These are phyloP conservation scores for Leccinum fallax DNA, from an alignment of 1,284 basidiomycete species.

Conservation along the genomic window DNA sequence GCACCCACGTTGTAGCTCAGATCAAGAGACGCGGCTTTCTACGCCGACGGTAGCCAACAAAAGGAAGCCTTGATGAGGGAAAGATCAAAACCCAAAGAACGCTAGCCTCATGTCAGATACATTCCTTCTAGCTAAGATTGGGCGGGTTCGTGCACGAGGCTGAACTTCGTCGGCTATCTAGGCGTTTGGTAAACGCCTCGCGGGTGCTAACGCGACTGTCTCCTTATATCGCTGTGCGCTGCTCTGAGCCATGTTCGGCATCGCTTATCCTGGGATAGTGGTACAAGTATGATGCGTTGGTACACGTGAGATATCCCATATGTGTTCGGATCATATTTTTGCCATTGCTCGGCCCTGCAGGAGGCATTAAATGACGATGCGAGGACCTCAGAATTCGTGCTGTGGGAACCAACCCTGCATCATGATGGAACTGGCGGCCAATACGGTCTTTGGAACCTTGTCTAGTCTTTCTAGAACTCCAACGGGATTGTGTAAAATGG, in stretches of 20 bases:
- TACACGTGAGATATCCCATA: constrained; percentile 3
- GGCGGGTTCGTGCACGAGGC: constrained; percentile 1
- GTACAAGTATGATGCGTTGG: background rate
- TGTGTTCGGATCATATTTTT: constrained; percentile 13
- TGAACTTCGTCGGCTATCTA: background rate
- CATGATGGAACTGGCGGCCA: background rate
- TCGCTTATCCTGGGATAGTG: constrained; percentile 3
- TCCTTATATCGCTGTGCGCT: background rate
- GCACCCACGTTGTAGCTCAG: background rate
- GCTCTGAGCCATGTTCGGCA: constrained; percentile 6
- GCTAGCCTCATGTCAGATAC: constrained; percentile 9
- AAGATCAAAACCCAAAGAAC: constrained; percentile 1
- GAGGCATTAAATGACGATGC: background rate
- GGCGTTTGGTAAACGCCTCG: constrained; percentile 9
- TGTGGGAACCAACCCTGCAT: background rate
- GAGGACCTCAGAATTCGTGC: background rate
- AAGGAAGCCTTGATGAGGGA: constrained; percentile 19
- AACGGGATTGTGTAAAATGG: background rate
- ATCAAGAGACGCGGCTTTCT: background rate
- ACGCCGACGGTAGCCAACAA: constrained; percentile 14
- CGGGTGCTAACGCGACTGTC: constrained; percentile 1
- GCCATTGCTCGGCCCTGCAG: constrained; percentile 6
- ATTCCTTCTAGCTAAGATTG: constrained; percentile 10
- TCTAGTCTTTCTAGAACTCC: background rate
- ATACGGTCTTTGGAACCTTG: background rate